Base-by-base conservation (phyloP, 805 yeast genomes). In the Dipodascopsis tothii region DNA sequence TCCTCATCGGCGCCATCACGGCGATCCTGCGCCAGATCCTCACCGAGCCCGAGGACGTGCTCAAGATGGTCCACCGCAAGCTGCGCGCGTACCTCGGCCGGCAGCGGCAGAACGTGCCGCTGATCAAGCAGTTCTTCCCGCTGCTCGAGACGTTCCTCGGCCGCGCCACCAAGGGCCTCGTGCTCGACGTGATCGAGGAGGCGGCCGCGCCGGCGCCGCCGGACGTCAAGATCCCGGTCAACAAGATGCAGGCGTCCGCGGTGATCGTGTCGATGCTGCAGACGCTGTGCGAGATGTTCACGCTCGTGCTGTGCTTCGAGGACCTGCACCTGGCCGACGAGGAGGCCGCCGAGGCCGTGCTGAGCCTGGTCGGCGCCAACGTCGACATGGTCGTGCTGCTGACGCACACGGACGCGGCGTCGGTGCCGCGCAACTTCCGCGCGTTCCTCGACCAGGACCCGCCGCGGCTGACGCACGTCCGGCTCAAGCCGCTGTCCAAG, bases 271-370 rank as follows among this genome's bases (percentile, higher is more conserved):
- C 51, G 19, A 33, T 39, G 7, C 35, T 47, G 25, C 44, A 48
- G 14, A 39, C 37, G 16, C 25, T 52, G 22, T 35, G 53, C 9
- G 50, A 51, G 22, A 36, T 50, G 32, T 52, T 39, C 20, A 23
- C 25, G 11, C 19, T 52, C 14, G 34, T 52, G 5, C 17, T 43
- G 9, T 43, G 41, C 16, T 3, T 53, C 18, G 54, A 47, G 18
- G 56, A 52, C 22, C 7, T 46, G 17, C 52, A 53, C 9, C 3
- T 14, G 23, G 48, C 51, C n/a, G 54, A 51, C 20, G 54, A 48
- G n/a, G 52, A 51, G 21, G 34, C 52, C 4, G 22, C 48, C 3
- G 50, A 49, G n/a, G 19, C 50, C 14, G n/a, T 53, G 2, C 36
- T 38, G 28, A 41, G 39, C 14, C 18, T 53, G n/a, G 33, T 52